phyloP scores from a whole-genome alignment of 1,284 basidiomycete species.

The Ustilago vetiveriae region DNA sequence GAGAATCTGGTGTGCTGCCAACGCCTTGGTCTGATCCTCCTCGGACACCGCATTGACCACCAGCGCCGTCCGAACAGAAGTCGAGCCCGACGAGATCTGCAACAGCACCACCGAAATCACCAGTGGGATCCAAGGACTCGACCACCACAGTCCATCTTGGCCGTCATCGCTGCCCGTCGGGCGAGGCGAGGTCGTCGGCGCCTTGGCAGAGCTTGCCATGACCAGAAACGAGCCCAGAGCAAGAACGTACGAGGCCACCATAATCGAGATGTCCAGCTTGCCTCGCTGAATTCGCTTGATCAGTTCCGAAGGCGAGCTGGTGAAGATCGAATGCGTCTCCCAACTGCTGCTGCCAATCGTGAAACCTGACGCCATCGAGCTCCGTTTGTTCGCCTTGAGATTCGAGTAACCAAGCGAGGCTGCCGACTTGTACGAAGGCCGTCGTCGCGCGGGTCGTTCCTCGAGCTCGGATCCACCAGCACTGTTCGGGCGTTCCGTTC shows the following conservation, averaged over 20 bases:
- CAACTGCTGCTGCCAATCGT: constrained; percentile 33
- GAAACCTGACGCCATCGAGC: constrained; percentile 21
- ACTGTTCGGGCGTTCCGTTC: not conserved
- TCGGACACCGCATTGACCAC: constrained; percentile 55
- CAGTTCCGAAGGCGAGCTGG: constrained; percentile 34
- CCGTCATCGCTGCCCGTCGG: not conserved
- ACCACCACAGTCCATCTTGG: constrained; percentile 19
- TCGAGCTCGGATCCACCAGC: constrained; percentile 3
- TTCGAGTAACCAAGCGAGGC: constrained; percentile 30
- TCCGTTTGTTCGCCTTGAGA: constrained; percentile 22
- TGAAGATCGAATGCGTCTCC: constrained; percentile 46
- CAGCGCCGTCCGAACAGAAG: constrained; percentile 53
- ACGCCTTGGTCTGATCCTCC: constrained; percentile 50
- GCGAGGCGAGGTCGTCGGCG: constrained; percentile 17
- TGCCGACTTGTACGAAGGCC: constrained; percentile 40
- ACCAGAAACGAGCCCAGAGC: constrained; percentile 35
- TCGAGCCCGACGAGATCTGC: constrained; percentile 52
- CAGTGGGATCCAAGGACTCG: constrained; percentile 47
- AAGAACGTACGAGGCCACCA: constrained; percentile 34
- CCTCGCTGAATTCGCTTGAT: constrained; percentile 51
- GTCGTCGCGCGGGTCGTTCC: constrained; percentile 20
- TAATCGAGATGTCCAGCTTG: constrained; percentile 55
- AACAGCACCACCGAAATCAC: constrained; percentile 46
- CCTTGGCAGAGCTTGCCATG: constrained; percentile 34
- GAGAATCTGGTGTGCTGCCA: constrained; percentile 58